Evolutionary conservation across 495 filamentous ascomycete genomes (phyloP), one percentile per base, ranked within the genome.

Genomic region (Sphaerosporella brunnea): DNA sequence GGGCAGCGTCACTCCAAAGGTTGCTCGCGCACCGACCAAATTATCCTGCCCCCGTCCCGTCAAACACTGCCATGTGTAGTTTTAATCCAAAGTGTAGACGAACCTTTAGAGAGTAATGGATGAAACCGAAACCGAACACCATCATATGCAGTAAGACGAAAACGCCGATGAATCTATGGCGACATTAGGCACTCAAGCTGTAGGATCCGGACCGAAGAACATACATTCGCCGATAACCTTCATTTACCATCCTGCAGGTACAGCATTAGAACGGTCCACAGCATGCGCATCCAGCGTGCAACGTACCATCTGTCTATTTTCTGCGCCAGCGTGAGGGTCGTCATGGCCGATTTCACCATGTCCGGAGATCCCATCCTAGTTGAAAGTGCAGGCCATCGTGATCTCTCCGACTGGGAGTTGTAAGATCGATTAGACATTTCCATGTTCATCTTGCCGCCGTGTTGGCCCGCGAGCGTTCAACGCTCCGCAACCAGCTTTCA

Each of bases 211-310:
- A 20, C 9, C 5, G 21, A 18, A 4, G 43, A n/a, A 66, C 74
- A 44, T 66, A 81, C 73, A 86, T 72, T 72, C 76, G 68, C 51
- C 78, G 68, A 59, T 79, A 81, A 51, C 79, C 80, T 60, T 83
- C 79, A 59, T 82, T 82, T 42, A 84, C 77, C 77, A 83, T 81
- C 79, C 78, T 80, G 54, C 66, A 58, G 19, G 44, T 28, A 47
- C 2, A 4, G 19, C 11, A 38, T 70, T 36, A 35, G 30, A 13
- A 24, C 44, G 16, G 20, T 47, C 49, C 70, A 68, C 52, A 67
- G 71, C 13, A 23, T 21, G 37, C 10, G 21, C 10, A 4, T 0
- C 3, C 8, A 25, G 34, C 9, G 24, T n/a, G n/a, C n/a, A 38
- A 56, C 65, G 13, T 58, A 67, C 67, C 71, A 72, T 43, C 65